Base-by-base conservation (phyloP, 169 alveolate genomes). In the Cryptosporidium tyzzeri region DNA sequence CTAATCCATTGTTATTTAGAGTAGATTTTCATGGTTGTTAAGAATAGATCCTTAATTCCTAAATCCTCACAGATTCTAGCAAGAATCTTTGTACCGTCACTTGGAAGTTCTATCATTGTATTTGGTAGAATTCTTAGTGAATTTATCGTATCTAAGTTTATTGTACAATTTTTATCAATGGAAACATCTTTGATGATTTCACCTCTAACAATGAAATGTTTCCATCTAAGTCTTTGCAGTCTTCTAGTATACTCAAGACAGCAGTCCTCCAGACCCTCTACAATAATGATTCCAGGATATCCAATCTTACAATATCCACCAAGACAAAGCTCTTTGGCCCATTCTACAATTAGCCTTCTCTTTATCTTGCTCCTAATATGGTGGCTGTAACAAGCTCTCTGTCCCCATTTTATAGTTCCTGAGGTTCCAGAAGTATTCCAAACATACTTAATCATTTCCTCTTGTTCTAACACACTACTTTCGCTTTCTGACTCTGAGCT, bases 221-320 rank as follows among this genome's bases (percentile, higher is more conserved):
- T 92, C 94, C 94, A 92, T 45, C 91, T 84, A 41, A 92, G 84
- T 69, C 92, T 92, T 84, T 92, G 91, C 70, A 92, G 87, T 71
- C 94, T 92, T 67, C 92, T 84, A 37, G 74, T 70, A 84, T 92
- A 92, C 65, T 91, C 92, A 18, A 91, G 87, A 37, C 92, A 92
- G 62, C 92, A 91, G 3, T 92, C 93, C 69, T 92, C 92, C n/a
- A 91, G 86, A 1, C 94, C 94, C 41, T 92, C 94, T 53, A 92
- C 85, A 71, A 92, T 85, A 58, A 92, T 92, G 12, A 92, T 92
- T 14, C 94, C 94, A 8, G 94, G 94, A 55, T 92, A 92, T 16
- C 94, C 94, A 18, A 92, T 92, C 84, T 92, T 92, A 50, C 93
- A 92, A 85, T 87, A 92, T 10, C 94, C 94, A 16, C 94, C 94